Conservation (phyloP, 768 basidiomycete species). For the Chlorophyllum brunneum region DNA sequence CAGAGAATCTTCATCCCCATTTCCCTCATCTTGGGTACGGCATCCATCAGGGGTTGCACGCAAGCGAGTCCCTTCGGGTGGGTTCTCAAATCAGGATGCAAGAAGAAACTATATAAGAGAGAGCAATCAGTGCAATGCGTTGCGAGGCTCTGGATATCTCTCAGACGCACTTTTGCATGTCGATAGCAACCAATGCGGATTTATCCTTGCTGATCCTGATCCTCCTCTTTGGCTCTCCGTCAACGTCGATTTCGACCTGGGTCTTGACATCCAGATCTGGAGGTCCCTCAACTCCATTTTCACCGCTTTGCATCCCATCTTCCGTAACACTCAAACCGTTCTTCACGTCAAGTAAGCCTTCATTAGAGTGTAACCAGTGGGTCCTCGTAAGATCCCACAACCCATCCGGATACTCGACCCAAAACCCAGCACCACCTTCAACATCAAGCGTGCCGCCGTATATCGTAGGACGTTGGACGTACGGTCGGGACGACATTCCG, state of each 20-base stretch:
- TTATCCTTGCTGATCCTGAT: constrained; percentile 46
- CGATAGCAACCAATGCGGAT: constrained; percentile 59
- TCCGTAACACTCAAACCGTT: too few species aligned
- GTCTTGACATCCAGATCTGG: constrained; percentile 26
- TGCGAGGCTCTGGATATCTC: too few species aligned
- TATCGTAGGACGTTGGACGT: constrained; percentile 39
- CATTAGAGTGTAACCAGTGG: constrained; percentile 28
- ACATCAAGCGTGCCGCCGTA: constrained; percentile 39
- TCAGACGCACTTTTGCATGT: constrained; percentile 75
- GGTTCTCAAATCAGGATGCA: constrained; percentile 54
- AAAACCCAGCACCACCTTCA: constrained; percentile 40
- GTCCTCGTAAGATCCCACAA: constrained; percentile 58
- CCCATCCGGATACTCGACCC: constrained; percentile 68
- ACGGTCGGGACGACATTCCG: constrained; percentile 45
- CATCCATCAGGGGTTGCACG: constrained; percentile 48
- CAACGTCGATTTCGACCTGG: constrained; percentile 53
- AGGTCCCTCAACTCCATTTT: constrained; percentile 15
- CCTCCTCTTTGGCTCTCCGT: constrained; percentile 37
- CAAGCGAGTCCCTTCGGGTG: constrained; percentile 56
- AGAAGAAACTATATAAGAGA: constrained; percentile 45
- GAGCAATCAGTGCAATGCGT: background rate
- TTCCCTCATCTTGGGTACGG: constrained; percentile 43
- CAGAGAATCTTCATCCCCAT: constrained; percentile 57
- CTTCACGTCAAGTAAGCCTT: too few species aligned
- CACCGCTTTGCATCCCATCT: background rate